Conservation (phyloP, 106 monocot species). For the Ottelia alismoides region DNA sequence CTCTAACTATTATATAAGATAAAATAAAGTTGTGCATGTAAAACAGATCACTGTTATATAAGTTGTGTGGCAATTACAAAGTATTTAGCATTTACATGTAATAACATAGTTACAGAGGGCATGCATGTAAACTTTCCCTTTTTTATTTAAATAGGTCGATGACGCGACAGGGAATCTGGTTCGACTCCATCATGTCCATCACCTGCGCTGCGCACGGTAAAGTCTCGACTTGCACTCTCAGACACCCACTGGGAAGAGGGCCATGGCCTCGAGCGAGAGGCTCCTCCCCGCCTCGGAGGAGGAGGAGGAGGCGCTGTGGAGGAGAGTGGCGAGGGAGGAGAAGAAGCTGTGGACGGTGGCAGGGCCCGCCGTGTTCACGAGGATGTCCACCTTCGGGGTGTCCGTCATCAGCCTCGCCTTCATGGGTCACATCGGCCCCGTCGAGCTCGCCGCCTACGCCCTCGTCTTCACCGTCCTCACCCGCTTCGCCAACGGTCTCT, state of each 20-base stretch:
- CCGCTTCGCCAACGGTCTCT: slow-evolving; percentile 35
- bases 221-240: no score
- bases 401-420: slow-evolving; percentile 34
- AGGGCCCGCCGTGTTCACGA: slow-evolving; percentile 32
- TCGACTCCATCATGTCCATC: no score
- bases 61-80: no score
- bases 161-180: no score
- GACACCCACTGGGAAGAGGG: slow-evolving; percentile 3
- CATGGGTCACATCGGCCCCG: slow-evolving; percentile 36
- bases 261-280: not conserved
- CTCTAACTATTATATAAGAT: no score
- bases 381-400: slow-evolving; percentile 29
- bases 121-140: no score
- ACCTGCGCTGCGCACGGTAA: no score
- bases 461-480: slow-evolving; percentile 32
- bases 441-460: slow-evolving; percentile 43
- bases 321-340: slow-evolving; percentile 24
- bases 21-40: no score
- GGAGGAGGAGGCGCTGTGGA: slow-evolving; percentile 1
- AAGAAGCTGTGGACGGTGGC: slow-evolving; percentile 49
- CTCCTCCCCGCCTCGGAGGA: not conserved
- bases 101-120: no score
- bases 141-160: no score
- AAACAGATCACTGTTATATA: no score
- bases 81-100: no score